Conservation (phyloP, 2,329 filamentous ascomycete species). For the Trichophyton simii region DNA sequence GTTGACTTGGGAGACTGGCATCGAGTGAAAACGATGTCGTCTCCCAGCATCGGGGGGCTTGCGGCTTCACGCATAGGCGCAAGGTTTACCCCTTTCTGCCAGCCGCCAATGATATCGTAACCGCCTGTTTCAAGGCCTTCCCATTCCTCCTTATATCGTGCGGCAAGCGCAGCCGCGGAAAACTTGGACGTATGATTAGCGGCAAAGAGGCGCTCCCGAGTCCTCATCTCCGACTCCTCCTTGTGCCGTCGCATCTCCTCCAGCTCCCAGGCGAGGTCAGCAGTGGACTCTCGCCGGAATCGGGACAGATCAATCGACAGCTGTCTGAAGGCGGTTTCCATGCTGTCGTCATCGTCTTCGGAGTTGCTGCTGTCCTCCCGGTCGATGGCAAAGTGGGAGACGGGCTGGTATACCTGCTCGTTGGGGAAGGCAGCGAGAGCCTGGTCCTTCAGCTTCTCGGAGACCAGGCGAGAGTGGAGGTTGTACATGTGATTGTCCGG, state of each 20-base stretch:
- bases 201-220: slow-evolving; percentile 17
- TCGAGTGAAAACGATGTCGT: slow-evolving; percentile 65
- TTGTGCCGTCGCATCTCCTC: slow-evolving; percentile 70
- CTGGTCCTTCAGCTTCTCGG: slow-evolving; percentile 63
- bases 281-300: slow-evolving; percentile 33
- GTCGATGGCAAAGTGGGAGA: slow-evolving; percentile 37
- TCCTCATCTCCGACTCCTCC: slow-evolving; percentile 45
- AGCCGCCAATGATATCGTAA: slow-evolving; percentile 10
- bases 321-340: slow-evolving; percentile 19
- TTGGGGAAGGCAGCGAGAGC: slow-evolving; percentile 39
- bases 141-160: slow-evolving; percentile 11
- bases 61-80: slow-evolving; percentile 47
- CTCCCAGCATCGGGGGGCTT: slow-evolving; percentile 76
- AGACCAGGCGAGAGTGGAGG: slow-evolving; percentile 69
- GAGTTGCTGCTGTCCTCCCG: slow-evolving; percentile 24
- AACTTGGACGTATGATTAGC: slow-evolving; percentile 16
- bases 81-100: slow-evolving; percentile 23
- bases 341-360: slow-evolving; percentile 18
- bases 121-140: slow-evolving; percentile 6
- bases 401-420: slow-evolving; percentile 34
- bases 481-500: slow-evolving; percentile 35
- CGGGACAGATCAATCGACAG: slow-evolving; percentile 19
- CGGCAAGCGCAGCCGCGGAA: slow-evolving; percentile 22
- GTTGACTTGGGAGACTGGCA: slow-evolving; percentile 76
- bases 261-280: slow-evolving; percentile 55